phyloP scores from a whole-genome alignment of 208 protist genomes.

The Trichomonas vaginalis region DNA sequence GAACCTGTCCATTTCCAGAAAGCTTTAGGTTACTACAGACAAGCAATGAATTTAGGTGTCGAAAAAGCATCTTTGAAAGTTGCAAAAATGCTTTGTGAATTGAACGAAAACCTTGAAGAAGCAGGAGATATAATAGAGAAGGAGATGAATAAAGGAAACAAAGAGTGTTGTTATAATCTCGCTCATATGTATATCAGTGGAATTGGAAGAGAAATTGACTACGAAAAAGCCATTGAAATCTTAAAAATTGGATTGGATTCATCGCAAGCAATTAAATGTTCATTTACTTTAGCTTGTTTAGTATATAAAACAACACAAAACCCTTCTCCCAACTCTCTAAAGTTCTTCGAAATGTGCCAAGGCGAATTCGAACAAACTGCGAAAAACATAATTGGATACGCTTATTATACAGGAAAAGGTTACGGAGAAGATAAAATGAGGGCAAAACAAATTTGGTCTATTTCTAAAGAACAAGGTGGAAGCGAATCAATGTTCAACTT shows the following conservation, averaged over 20 bases:
- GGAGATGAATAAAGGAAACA: not conserved
- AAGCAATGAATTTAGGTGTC: not conserved
- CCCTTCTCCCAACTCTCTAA: too few species aligned
- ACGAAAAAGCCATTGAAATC: too few species aligned
- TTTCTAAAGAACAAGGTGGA: not conserved
- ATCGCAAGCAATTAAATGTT: too few species aligned
- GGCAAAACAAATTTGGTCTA: not conserved
- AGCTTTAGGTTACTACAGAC: not conserved
- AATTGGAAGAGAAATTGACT: too few species aligned
- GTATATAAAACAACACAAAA: too few species aligned
- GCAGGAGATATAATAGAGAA: too few species aligned
- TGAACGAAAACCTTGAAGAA: not conserved
- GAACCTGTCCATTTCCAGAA: not conserved
- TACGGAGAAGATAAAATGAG: not conserved
- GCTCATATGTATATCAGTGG: too few species aligned
- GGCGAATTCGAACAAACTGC: not conserved
- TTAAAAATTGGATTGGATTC: too few species aligned
- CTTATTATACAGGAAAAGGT: not conserved
- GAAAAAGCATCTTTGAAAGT: not conserved
- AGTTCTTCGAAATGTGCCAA: too few species aligned
- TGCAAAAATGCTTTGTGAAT: not conserved
- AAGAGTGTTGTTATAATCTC: not conserved
- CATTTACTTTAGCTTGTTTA: too few species aligned
- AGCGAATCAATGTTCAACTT: not conserved
- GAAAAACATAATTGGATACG: not conserved